Base-by-base conservation (phyloP, 306 rosid genomes). In the Cicer cuneatum region DNA sequence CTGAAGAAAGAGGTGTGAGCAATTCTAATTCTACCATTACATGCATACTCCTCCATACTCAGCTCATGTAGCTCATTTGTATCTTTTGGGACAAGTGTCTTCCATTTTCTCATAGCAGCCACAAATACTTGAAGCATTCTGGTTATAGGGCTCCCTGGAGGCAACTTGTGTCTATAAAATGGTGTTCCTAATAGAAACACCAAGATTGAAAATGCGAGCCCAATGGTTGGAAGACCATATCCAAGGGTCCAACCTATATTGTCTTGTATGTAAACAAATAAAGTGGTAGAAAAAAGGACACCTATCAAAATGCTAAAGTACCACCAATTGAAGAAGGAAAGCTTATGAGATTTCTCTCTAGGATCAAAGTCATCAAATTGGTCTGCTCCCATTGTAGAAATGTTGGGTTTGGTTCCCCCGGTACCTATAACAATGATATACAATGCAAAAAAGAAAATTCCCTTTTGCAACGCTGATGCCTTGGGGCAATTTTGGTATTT, bases 321-420 rank as follows among this genome's bases (percentile, higher is more conserved):
- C 97, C 96, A 93, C 98, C 97, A 93, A 51, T 93, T 93, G 68
- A 90, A 93, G 77, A 93, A 90, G 58, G 96, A 90, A 21, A 89
- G 86, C 60, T 90, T 90, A 21, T 81, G 78, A 24, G 14, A 12
- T 78, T 74, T 88, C 73, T 90, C 97, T 13, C 86, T 89, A 0
- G 89, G 89, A 38, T 90, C 93, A 33, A 82, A 89, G 35, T 87
- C 90, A 42, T 93, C 98, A 64, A 93, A 90, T 66, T 90, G 98
- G 61, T 93, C 96, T 0, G 98, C 98, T 5, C 97, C 97, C 92
- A 93, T 89, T 19, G 98, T 90, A 7, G 97, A 89, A 65, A 93
- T 86, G 87, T 91, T 90, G 75, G 98, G 88, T 72, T 91, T 93
- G 67, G 96, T 93, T 5, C 98, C 98, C 0, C 92, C 97, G 6